Conservation (phyloP, 306 rosid species). For the Cotoneaster glaucophyllus region DNA sequence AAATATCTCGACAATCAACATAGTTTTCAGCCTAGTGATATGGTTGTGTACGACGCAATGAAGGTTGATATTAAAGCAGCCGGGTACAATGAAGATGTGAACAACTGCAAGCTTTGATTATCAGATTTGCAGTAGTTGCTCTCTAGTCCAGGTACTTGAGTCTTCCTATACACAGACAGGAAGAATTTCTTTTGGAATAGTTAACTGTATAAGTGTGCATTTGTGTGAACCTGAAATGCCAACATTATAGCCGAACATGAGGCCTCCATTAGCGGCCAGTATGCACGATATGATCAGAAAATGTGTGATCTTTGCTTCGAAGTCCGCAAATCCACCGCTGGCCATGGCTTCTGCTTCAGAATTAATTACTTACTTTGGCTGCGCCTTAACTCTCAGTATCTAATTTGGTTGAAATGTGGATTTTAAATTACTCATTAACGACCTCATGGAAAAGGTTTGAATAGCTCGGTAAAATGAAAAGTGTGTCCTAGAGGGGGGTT, state of each 20-base stretch:
- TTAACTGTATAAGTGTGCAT: no score
- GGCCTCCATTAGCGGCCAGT: conserved; percentile 53
- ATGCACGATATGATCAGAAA: conserved; percentile 40
- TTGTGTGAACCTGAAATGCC: conserved; percentile 45
- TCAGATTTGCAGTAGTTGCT: conserved; percentile 31
- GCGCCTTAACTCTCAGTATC: not conserved
- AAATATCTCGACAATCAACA: not conserved
- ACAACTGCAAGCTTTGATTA: conserved; percentile 15
- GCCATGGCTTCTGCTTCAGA: conserved; percentile 6
- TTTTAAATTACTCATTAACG: not conserved
- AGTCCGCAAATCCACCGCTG: conserved; percentile 24
- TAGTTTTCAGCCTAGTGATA: conserved; percentile 5
- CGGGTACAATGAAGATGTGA: conserved; percentile 25
- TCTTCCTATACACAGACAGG: conserved; percentile 17
- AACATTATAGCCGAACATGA: conserved; percentile 61
- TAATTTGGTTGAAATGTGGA: not conserved
- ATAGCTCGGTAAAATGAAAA: not conserved
- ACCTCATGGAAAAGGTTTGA: not conserved
- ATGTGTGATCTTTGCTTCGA: conserved; percentile 37
- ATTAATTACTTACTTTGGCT: not conserved
- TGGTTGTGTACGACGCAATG: conserved; percentile 22
- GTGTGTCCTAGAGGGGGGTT: not conserved
- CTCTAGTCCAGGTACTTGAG: conserved; percentile 1
- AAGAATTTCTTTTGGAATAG: conserved; percentile 8
- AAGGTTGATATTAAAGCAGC: conserved; percentile 23